phyloP scores from a whole-genome alignment of 192 early-diverging fungal species.

The Helicostylum pulchrum region DNA sequence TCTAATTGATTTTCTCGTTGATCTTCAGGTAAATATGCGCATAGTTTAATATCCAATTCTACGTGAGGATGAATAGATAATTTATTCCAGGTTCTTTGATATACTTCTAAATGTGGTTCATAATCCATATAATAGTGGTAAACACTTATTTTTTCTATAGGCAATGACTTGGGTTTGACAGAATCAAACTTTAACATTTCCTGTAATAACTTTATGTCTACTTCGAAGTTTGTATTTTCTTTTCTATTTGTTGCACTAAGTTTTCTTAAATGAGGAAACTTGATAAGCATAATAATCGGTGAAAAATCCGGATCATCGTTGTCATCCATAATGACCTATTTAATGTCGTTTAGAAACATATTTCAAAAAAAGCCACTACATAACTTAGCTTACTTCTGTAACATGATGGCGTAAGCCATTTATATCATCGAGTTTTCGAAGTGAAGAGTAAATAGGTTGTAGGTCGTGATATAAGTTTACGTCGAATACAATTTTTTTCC shows the following conservation, averaged over 20 bases:
- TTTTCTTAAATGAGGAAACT: conserved; percentile 41
- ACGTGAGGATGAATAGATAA: conserved; percentile 21
- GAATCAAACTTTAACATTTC: conserved; percentile 38
- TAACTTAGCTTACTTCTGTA: conserved; percentile 31
- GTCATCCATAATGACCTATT: conserved; percentile 47
- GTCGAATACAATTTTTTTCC: conserved; percentile 41
- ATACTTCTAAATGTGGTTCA: conserved; percentile 21
- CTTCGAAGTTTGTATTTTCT: conserved; percentile 39
- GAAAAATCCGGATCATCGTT: conserved; percentile 45
- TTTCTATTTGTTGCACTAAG: conserved; percentile 40
- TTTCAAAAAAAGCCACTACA: neutral
- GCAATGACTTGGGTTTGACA: conserved; percentile 28
- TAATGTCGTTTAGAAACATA: neutral
- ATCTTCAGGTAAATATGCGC: conserved; percentile 31
- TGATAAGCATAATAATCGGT: conserved; percentile 50
- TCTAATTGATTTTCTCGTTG: conserved; percentile 2
- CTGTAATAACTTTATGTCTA: conserved; percentile 40
- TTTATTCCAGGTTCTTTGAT: conserved; percentile 24
- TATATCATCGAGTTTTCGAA: conserved; percentile 43
- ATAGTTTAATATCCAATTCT: conserved; percentile 32
- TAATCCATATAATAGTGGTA: conserved; percentile 48
- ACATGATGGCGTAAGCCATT: conserved; percentile 40
- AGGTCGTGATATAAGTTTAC: conserved; percentile 28
- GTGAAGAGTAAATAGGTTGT: conserved; percentile 42
- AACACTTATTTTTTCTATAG: conserved; percentile 33